phyloP scores from a whole-genome alignment of 2,329 filamentous ascomycete genomes.

The Neopestalotiopsis clavispora region DNA sequence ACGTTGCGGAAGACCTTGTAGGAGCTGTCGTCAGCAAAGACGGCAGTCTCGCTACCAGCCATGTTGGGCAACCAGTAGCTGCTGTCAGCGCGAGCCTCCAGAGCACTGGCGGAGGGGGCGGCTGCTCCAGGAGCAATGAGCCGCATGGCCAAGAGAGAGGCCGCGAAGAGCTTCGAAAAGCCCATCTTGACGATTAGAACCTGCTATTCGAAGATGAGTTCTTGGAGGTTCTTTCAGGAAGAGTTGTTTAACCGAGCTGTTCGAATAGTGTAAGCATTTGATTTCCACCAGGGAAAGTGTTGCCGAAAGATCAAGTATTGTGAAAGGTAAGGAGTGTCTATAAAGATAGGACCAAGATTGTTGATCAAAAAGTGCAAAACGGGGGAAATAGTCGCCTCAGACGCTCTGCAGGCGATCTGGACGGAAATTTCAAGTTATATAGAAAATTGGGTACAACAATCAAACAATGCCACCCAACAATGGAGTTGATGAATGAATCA shows the following conservation, averaged over 20 bases:
- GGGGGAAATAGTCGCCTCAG: background rate
- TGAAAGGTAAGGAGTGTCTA: background rate
- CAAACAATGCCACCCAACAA: background rate
- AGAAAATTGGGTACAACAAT: background rate
- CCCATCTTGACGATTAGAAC: slow-evolving; percentile 37
- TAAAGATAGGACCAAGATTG: background rate
- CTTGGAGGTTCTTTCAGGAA: slow-evolving; percentile 20
- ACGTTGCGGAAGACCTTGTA: slow-evolving; percentile 83
- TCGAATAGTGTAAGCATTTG: background rate
- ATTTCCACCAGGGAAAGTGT: slow-evolving; percentile 12
- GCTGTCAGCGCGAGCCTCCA: slow-evolving; percentile 39
- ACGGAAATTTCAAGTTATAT: background rate
- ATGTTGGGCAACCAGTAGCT: slow-evolving; percentile 77
- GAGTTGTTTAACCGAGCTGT: slow-evolving; percentile 12
- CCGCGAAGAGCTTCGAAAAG: slow-evolving; percentile 34
- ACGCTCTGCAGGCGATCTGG: background rate
- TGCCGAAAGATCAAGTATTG: background rate
- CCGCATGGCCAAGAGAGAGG: slow-evolving; percentile 31
- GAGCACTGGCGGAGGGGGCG: slow-evolving; percentile 25
- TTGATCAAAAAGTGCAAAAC: slow-evolving; percentile 5
- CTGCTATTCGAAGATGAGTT: slow-evolving; percentile 32
- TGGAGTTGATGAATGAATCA: background rate
- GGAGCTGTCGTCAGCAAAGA: slow-evolving; percentile 61
- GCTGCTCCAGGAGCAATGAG: slow-evolving; percentile 29
- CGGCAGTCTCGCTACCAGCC: slow-evolving; percentile 69